These are phyloP conservation scores for Prasinococcaceae sp. DNA, from an alignment of 139 green algal species.

Conservation along the genomic window DNA sequence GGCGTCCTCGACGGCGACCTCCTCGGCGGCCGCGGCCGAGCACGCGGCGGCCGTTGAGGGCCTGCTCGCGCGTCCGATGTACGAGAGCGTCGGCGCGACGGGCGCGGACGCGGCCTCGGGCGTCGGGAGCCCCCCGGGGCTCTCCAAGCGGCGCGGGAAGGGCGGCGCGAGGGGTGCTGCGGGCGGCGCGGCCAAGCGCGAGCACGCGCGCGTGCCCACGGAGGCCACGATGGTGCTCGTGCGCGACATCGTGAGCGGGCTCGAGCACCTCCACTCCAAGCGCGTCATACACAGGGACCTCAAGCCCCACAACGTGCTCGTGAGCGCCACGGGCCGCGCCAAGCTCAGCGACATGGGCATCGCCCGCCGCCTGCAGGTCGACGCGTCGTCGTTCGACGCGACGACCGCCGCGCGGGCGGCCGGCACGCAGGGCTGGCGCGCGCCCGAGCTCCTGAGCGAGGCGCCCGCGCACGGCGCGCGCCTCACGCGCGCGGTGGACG, in stretches of 20 bases:
- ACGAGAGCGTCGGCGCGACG: no score
- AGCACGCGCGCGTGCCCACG: no score
- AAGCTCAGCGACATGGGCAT: slow-evolving; percentile 98
- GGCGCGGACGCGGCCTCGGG: no score
- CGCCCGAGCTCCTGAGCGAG: slow-evolving; percentile 73
- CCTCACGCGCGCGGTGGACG: slow-evolving; percentile 69
- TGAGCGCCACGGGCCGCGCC: slow-evolving; percentile 48
- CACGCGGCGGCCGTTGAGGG: no score
- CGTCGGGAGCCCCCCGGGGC: no score
- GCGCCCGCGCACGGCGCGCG: no score
- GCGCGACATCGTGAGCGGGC: slow-evolving; percentile 44
- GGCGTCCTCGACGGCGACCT: no score
- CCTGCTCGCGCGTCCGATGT: no score
- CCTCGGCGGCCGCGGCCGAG: no score
- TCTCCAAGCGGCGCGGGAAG: no score
- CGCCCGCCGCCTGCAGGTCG: slow-evolving; percentile 61
- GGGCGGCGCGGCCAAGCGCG: no score
- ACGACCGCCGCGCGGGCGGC: background rate
- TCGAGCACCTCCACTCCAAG: slow-evolving; percentile 64
- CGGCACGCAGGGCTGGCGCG: slow-evolving; percentile 89
- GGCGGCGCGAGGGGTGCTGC: no score
- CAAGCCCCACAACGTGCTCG: slow-evolving; percentile 88
- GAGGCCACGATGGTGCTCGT: slow-evolving; percentile 8
- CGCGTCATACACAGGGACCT: slow-evolving; percentile 75
- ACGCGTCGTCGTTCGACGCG: slow-evolving; percentile 41